Base-by-base conservation (phyloP, 768 basidiomycete genomes). In the Trametes gibbosa region DNA sequence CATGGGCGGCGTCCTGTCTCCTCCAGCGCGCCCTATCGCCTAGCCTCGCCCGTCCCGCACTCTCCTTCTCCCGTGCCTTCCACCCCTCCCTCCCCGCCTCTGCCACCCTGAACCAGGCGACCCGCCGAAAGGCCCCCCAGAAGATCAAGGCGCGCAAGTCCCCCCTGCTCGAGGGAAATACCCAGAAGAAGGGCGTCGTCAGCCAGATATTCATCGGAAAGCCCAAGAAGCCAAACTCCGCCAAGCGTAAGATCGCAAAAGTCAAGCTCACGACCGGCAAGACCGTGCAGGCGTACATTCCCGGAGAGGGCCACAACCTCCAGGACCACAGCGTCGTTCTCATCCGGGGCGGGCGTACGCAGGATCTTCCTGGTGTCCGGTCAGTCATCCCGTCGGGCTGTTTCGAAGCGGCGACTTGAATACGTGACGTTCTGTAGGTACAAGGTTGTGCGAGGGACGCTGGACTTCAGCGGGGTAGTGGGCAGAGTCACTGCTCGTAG, bases 161-260 rank as follows among this genome's bases (percentile, higher is more conserved):
- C 0, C 97, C 97, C 0, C 83, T 95, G 10, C 82, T 99, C 17
- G 77, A 89, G 53, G 78, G 72, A 24, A 87, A 84, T 68, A 91
- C 90, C 7, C 95, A 98, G 76, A 84, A 85, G 67, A 97, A 97
- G 70, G 97, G 92, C 47, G 95, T 99, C 60, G 92, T 92, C 72
- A 84, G 88, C 40, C 84, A 86, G 63, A 79, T 93, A 40, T 84
- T 86, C 65, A 91, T 86, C 52, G 84, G 82, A 64, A 91, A 86
- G 66, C 97, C 97, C 23, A 97, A 94, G 79, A 99, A 99, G 70
- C 97, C 97, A 63, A 99, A 99, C 74, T 98, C 96, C 12, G 95
- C 95, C 37, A 94, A 97, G 70, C 92, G 97, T 61, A 98, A 98
- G 77, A 92, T 98, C 56, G 95, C 95, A 43, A 83, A 92, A 67